Evolutionary conservation across 805 yeast species (phyloP), one percentile per base, ranked within the genome.

Genomic region (Yarrowia sp.): DNA sequence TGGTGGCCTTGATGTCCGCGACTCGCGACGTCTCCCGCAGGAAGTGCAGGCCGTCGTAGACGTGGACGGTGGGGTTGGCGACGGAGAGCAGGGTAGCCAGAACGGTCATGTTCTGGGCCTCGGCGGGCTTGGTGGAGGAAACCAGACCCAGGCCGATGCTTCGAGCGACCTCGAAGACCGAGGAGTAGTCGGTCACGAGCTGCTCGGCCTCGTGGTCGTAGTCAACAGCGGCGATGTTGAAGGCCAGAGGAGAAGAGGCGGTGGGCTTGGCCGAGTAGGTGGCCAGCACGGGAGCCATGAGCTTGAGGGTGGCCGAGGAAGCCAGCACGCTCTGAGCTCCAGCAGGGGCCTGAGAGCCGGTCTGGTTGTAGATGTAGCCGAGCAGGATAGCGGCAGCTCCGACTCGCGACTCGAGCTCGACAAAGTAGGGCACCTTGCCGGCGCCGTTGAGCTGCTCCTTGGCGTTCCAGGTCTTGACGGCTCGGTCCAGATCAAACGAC

Each of bases 381-480:
- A 88, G 76, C 47, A 93, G 80, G 25, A 88, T 82, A 65, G 84
- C 80, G 47, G 93, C 89, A 31, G 97, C 94, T 68, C 97, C 97
- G 2, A 87, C 77, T 72, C 96, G 84, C 62, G 89, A 82, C 70
- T 91, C 90, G 60, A 73, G 68, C 58, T 69, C 76, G 70, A 83
- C 78, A 67, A 86, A 73, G 61, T 78, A 77, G 25, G 96, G 94
- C 61, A 85, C 82, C n/a, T 72, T 74, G 22, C 84, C 85, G 47
- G 73, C 70, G 13, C 82, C 76, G 70, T 87, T 86, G 38, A 71
- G 69, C 68, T 82, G 80, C 69, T 77, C 77, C 53, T 78, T 73
- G 47, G 76, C 72, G 44, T 79, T 71, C 96, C 96, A 90, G 58
- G 80, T 72, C 65, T 77, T 78, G 65, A 87, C 70, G 51, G 83